Base-by-base conservation (phyloP, 371 early-diverging fungal genomes). In the Actinomortierella wolfii region DNA sequence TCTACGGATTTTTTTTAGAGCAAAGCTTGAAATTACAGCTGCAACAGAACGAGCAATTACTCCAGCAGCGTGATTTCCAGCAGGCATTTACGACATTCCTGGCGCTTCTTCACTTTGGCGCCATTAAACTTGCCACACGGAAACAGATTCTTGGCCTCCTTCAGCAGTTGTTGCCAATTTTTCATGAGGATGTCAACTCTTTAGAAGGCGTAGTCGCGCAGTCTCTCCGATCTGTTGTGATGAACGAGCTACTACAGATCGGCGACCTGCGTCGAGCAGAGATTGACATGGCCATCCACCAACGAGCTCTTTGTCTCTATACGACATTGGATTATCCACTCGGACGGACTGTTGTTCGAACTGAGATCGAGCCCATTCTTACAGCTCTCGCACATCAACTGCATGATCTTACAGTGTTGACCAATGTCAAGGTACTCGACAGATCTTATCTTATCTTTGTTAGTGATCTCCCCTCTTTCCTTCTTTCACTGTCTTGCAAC, bases 221-320 rank as follows among this genome's bases (percentile, higher is more conserved):
- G 0, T 56, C 74, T 0, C 54, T 73, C 18, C 74, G 74, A 50
- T 73, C 74, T 0, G 67, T 63, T 14, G 59, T 73, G 26, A 57
- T 54, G 51, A 62, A 52, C 23, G 64, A 67, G 18, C 56, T 73
- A 43, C 59, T 73, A 40, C n/a, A 51, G 4, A 26, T 53, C 23
- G 52, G 41, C 17, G 21, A 25, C 1, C 28, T 51, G 17, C 50
- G 63, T 17, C 40, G 48, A n/a, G 59, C 67, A 25, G 63, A 67
- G 29, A 73, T 73, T 46, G 74, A 73, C 20, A 73, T 73, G 74
- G 63, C 74, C 24, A 67, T 62, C 63, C 74, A 73, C 53, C 74
- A 73, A 52, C 59, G 63, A 8, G 64, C 74, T 14, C 64, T 73
- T 40, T 63, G 67, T 42, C 53, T 73, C 42, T 73, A 73, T 45